Percentiles rank a stretch among this genome's conserved stretches.
phyloP scores from a whole-genome alignment of 139 green algal species.

The Pseudopediastrum boryanum region DNA sequence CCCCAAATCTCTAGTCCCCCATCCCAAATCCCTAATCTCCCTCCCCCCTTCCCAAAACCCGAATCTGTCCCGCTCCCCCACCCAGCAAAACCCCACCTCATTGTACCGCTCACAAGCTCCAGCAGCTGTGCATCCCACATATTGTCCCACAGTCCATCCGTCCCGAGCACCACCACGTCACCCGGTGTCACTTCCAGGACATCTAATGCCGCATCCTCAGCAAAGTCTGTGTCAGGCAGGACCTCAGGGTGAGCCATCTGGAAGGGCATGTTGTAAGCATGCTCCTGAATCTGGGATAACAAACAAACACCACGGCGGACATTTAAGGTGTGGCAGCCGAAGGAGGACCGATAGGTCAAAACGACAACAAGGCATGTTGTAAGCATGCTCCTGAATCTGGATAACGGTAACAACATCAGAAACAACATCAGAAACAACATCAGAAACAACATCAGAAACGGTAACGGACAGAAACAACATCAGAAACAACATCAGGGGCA shows the following conservation, averaged over 20 bases:
- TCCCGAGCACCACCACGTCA: constrained; percentile 85
- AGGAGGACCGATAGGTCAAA: too few species aligned
- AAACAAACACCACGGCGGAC: too few species aligned
- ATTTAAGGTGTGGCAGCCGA: too few species aligned
- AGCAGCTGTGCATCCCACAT: constrained; percentile 87
- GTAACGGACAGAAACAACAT: neutral
- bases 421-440: neutral
- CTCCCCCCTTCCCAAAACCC: neutral
- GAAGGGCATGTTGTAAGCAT: constrained; percentile 97
- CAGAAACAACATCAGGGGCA: neutral
- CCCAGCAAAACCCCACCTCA: neutral
- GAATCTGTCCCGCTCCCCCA: constrained; percentile 22
- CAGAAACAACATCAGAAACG: constrained; percentile 2
- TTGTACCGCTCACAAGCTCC: constrained; percentile 42
- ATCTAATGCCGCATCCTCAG: constrained; percentile 49
- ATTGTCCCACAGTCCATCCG: constrained; percentile 97
- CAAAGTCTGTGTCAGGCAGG: constrained; percentile 54
- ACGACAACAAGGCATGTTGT: constrained; percentile 95
- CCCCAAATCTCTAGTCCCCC: too few species aligned
- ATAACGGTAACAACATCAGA: too few species aligned
- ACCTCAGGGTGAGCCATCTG: constrained; percentile 64
- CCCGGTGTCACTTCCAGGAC: constrained; percentile 57
- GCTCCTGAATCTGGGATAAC: constrained; percentile 85
- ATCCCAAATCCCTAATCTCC: too few species aligned
- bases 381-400: constrained; percentile 88